Evolutionary conservation across 2,329 filamentous ascomycete species (phyloP).

Genomic region (Dactylonectria estremocensis): DNA sequence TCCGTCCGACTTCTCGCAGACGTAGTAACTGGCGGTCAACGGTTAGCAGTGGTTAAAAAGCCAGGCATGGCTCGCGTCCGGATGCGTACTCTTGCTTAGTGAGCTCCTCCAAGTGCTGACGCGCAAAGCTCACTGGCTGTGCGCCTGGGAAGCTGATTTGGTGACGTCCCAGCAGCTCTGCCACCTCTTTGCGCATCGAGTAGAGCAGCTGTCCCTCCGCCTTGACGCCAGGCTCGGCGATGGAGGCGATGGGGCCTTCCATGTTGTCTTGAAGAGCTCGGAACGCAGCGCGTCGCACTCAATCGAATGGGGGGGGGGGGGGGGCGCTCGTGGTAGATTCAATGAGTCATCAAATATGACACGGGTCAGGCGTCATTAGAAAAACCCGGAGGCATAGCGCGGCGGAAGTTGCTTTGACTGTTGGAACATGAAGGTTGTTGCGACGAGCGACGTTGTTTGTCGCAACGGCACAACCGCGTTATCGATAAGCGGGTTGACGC

Average conservation of each 20-base stretch:
- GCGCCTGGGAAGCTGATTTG: conserved; percentile 86
- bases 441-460: conserved; percentile 26
- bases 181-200: conserved; percentile 80
- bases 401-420: conserved; percentile 6
- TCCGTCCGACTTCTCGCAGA: conserved; percentile 98
- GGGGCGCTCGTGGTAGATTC: conserved; percentile 6
- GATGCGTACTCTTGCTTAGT: conserved; percentile 78
- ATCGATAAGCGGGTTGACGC: conserved; percentile 39
- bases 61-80: background rate
- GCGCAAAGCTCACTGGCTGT: conserved; percentile 93
- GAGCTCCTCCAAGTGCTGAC: conserved; percentile 86
- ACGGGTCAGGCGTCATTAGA: conserved; percentile 16
- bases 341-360: conserved; percentile 7
- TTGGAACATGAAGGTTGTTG: conserved; percentile 30
- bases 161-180: conserved; percentile 79
- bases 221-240: conserved; percentile 76
- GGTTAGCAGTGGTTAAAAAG: conserved; percentile 26
- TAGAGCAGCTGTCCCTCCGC: conserved; percentile 73
- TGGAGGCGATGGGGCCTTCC: conserved; percentile 61
- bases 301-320: conserved; percentile 13
- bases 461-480: conserved; percentile 21
- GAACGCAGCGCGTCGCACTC: conserved; percentile 4
- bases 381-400: conserved; percentile 10
- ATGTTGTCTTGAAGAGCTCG: conserved; percentile 38
- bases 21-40: conserved; percentile 78